Base-by-base conservation (phyloP, 371 early-diverging fungal species). In the Mucor plumbeus region DNA sequence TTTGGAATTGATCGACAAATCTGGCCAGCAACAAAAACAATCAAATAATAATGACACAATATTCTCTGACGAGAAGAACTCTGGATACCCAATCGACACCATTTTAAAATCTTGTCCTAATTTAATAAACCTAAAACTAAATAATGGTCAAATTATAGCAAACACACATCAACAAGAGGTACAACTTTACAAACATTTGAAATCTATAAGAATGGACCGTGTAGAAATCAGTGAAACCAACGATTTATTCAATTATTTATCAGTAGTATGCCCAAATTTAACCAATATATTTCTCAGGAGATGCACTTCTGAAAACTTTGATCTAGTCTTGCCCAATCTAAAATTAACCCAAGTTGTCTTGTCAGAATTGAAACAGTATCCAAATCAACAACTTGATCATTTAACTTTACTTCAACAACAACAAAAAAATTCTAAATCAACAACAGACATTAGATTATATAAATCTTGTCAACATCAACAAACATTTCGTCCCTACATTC, bases 401-500 rank as follows among this genome's bases (percentile, higher is more conserved):
- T 47, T 61, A 19, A 19, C 44, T 8, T 19, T 61, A 17, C 10
- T 61, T 13, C 47, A 44, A 35, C 61, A 61, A 36, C 33, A 61
- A 47, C 43, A n/a, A 26, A 4, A n/a, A 26, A 4, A 17, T 15
- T 36, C 38, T 15, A 57, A 13, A 44, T 17, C 44, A 17, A 47
- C 7, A 4, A 31, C 44, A 43, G 53, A 53, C 19, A 53, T 53
- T 13, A 41, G 65, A 7, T 59, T 26, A 11, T 65, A 65, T 59
- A 58, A 47, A 48, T 40, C 58, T 8, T 38, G 14, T 7, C 47
- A 47, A 9, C 35, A 65, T 17, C 59, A 10, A 38, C 17, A 58
- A 15, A 65, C 59, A 4, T 48, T 59, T 35, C 65, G 44, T 38
- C 47, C 59, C 15, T 48, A 36, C 47, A 36, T 65, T 10, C 59